Base-by-base conservation (phyloP, 148 eudicot genomes). In the Silene uniflora region DNA sequence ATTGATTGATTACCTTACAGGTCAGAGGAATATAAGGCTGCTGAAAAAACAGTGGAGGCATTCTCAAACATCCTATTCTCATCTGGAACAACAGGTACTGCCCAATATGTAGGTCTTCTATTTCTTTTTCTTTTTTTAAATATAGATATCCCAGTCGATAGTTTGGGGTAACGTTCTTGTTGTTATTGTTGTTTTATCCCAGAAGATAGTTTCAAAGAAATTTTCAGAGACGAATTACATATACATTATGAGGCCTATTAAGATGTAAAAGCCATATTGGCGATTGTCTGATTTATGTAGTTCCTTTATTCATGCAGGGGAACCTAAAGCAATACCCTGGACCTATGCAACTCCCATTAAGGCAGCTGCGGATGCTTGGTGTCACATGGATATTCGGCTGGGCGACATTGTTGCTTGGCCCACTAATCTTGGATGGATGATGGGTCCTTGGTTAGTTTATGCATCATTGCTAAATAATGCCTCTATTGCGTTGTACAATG, bases 361-460 rank as follows among this genome's bases (percentile, higher is more conserved):
- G 85, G 97, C 97, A 79, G 99, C 92, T 77, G 93, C 94, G 46
- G 99, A 95, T 84, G 97, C 90, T 70, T 95, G 97, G 99, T 90
- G 89, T 82, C 99, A 95, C 81, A 81, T 89, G 91, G 97, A 92
- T 82, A 87, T 95, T 52, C 90, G 66, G 67, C 83, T 78, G 75
- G 92, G 96, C 42, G 99, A 95, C 69, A 78, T 92, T 47, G 91
- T 95, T 69, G 90, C 93, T 72, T 95, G 97, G 97, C 99, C 99
- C 17, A 95, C 99, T 80, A 95, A 92, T 89, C 94, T 95, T 69
- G 99, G 99, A 42, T 95, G 99, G 99, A 95, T 92, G 97, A 95
- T 95, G 97, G 99, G 99, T 72, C 99, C 99, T 80, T 95, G 96
- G 99, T 87, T 95, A 73, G 86, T 95, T 72, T 95, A 92, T 84